Base-by-base conservation (phyloP, 2,329 filamentous ascomycete species). In the Cladosporium sp. region DNA sequence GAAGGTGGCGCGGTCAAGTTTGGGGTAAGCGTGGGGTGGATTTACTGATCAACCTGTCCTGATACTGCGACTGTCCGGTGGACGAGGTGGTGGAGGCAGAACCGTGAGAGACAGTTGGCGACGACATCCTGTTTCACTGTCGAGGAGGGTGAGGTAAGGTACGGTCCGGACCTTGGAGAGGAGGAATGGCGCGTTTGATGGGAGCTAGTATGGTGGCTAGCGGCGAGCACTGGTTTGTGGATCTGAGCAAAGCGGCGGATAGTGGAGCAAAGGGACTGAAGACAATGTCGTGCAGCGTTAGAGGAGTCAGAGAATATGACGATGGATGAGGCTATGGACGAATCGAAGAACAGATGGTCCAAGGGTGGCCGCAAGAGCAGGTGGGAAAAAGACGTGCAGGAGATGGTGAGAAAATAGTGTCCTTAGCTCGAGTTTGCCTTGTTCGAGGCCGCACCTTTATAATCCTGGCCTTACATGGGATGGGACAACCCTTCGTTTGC, bases 21-120 rank as follows among this genome's bases (percentile, higher is more conserved):
- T 37, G 49, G 17, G 28, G 20, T 39, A 7, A 28, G 15, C 49
- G 49, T 51, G 49, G 49, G 49, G 49, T 39, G 36, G 30, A 20
- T 36, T 37, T 58, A 75, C 73, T 65, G 47, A 66, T 70, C 59
- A 75, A 64, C 57, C 62, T 63, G 39, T 72, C 70, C 59, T 73
- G 70, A 59, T 71, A 69, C 42, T 69, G 66, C 55, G 66, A 62
- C 39, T 58, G 52, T n/a, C 38, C 50, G 11, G 28, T 36, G 37
- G 47, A 50, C 4, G 56, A 52, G 20, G 11, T n/a, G 38, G 28
- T 39, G 20, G 47, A 59, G 38, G 47, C 47, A 39, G 50, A 52
- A 28, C 56, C 47, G 49, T 37, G 19, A 15, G 50, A 52, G 25
- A 47, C 42, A 12, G 56, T 36, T 15, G 56, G 47, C 30, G 56